Conservation (phyloP, 192 early-diverging fungal species). For the Backusella morwellensis region DNA sequence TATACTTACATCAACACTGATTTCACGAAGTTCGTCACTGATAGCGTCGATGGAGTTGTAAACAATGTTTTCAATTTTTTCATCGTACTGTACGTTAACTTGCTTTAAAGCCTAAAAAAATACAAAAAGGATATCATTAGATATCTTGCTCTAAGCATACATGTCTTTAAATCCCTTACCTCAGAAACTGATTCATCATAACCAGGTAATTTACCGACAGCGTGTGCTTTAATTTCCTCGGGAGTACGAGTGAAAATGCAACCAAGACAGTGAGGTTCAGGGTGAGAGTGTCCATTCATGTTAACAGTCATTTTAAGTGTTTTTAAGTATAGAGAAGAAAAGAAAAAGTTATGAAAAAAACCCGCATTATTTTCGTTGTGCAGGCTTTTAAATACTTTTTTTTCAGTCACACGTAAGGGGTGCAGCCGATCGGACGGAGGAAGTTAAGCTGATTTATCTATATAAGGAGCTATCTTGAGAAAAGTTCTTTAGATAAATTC, state of each 20-base stretch:
- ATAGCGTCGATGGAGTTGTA: constrained; percentile 17
- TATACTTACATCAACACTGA: constrained; percentile 31
- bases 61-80: constrained; percentile 16
- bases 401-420: neutral
- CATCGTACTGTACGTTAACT: constrained; percentile 18
- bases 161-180: neutral
- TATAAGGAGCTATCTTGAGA: constrained; percentile 2
- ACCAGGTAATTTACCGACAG: constrained; percentile 16
- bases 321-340: neutral
- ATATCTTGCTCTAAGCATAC: neutral
- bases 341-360: neutral
- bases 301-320: neutral
- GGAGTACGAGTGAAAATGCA: neutral
- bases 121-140: neutral
- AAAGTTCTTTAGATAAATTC: neutral
- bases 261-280: neutral
- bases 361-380: neutral
- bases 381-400: neutral
- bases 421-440: neutral
- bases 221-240: neutral
- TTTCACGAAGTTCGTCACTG: constrained; percentile 21
- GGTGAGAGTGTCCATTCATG: neutral
- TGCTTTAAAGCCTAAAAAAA: constrained; percentile 15
- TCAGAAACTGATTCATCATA: constrained; percentile 32
- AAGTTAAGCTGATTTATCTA: neutral